Evolutionary conservation across 2,329 filamentous ascomycete genomes (phyloP).

Genomic region (Pyrenochaeta sp.): DNA sequence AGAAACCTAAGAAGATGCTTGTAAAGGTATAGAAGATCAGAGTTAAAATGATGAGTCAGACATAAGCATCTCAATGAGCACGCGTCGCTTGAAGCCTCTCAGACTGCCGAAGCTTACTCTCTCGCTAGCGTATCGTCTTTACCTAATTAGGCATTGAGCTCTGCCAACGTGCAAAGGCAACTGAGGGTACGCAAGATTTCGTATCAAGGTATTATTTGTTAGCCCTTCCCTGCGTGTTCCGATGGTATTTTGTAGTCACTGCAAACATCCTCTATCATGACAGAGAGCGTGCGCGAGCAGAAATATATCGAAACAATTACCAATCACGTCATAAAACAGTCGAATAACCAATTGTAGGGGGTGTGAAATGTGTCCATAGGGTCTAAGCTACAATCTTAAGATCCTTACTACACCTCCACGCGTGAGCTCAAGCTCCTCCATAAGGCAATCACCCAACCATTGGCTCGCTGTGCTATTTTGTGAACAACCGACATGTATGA

Average conservation of each 20-base stretch:
- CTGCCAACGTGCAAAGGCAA: background rate
- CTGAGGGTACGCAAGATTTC: background rate
- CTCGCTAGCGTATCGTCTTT: constrained; percentile 11
- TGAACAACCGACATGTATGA: constrained; percentile 48
- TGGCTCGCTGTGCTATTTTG: constrained; percentile 50
- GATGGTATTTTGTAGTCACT: no score
- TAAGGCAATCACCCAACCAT: constrained; percentile 48
- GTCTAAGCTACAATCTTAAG: constrained; percentile 53
- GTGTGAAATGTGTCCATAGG: constrained; percentile 45
- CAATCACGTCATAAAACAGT: constrained; percentile 9
- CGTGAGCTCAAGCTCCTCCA: constrained; percentile 46
- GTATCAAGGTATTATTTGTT: background rate
- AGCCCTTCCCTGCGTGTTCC: no score
- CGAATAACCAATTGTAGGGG: constrained; percentile 19
- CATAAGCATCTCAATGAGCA: background rate
- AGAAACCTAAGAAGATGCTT: background rate
- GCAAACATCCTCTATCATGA: no score
- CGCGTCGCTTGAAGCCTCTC: background rate
- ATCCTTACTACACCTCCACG: constrained; percentile 42
- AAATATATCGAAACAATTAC: background rate
- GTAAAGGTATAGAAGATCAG: background rate
- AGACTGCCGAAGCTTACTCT: constrained; percentile 1
- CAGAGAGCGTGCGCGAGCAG: background rate
- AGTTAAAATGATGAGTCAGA: background rate
- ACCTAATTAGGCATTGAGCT: constrained; percentile 5